A percentile compares a stretch with the other conserved stretches of the same genome.
These are phyloP conservation scores for Abrus precatorius DNA, from an alignment of 306 rosid species.

Conservation along the genomic window DNA sequence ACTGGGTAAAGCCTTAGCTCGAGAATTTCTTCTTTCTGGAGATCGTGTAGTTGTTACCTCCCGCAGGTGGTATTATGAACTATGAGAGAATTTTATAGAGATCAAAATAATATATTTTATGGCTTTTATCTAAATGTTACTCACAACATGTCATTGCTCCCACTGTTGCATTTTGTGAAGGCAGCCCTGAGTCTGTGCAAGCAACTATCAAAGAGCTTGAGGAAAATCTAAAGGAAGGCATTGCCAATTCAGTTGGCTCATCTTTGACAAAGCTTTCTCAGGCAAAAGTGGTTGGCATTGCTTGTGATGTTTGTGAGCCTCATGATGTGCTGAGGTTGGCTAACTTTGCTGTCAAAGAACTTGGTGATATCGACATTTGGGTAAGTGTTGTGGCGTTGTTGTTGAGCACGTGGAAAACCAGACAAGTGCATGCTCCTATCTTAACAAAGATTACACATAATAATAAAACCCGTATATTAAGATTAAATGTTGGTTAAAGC, in stretches of 20 bases:
- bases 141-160: slow-evolving; percentile 41
- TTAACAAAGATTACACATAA: background rate
- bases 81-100: slow-evolving; percentile 26
- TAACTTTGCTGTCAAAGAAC: slow-evolving; percentile 67
- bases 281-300: slow-evolving; percentile 87
- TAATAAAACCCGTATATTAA: slow-evolving; percentile 14
- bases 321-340: slow-evolving; percentile 79
- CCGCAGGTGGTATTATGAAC: slow-evolving; percentile 75
- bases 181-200: slow-evolving; percentile 82
- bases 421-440: background rate
- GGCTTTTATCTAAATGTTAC: slow-evolving; percentile 38
- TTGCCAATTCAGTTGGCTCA: slow-evolving; percentile 62
- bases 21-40: slow-evolving; percentile 94
- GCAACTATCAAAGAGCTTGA: slow-evolving; percentile 84
- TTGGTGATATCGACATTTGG: slow-evolving; percentile 91
- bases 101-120: background rate
- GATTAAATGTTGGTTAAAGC: background rate
- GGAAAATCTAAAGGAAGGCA: slow-evolving; percentile 82
- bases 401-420: background rate
- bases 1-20: slow-evolving; percentile 94
- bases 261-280: slow-evolving; percentile 64
- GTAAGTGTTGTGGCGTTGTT: slow-evolving; percentile 57
- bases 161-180: slow-evolving; percentile 52
- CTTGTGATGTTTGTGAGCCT: slow-evolving; percentile 86
- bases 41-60: slow-evolving; percentile 88